Conservation (phyloP, 257 asterid species). For the Gentiana dahurica region DNA sequence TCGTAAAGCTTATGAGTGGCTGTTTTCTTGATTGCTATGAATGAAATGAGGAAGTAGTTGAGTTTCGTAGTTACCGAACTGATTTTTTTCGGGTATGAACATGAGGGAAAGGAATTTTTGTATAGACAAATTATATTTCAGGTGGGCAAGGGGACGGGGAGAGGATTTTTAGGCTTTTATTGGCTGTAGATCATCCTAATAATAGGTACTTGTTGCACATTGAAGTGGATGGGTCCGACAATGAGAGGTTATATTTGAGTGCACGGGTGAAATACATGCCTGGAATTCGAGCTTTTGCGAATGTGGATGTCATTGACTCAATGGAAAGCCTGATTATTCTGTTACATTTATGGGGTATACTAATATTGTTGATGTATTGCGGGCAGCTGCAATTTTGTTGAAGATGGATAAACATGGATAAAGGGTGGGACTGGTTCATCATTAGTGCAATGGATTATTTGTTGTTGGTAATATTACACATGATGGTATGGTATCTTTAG, state of each 20-base stretch:
- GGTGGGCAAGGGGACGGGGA: conserved; percentile 73
- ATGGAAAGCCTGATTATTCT: conserved; percentile 86
- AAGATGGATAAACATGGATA: conserved; percentile 55
- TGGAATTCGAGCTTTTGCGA: conserved; percentile 15
- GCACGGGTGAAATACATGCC: conserved; percentile 63
- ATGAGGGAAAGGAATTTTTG: no score
- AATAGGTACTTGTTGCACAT: conserved; percentile 86
- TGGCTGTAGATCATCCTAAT: conserved; percentile 93
- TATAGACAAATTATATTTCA: conserved; percentile 39
- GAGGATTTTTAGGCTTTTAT: conserved; percentile 64
- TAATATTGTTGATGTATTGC: conserved; percentile 61
- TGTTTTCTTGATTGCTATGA: no score
- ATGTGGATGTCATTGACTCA: conserved; percentile 63
- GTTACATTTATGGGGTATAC: conserved; percentile 87
- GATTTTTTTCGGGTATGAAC: no score
- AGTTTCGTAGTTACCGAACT: no score
- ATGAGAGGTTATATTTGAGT: conserved; percentile 62
- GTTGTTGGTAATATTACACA: conserved; percentile 25
- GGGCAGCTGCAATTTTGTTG: conserved; percentile 78
- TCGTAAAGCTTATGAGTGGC: no score
- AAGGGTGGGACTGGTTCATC: conserved; percentile 88
- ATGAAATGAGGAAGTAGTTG: no score
- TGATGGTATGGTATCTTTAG: conserved; percentile 57
- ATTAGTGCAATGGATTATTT: conserved; percentile 76
- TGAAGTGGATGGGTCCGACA: conserved; percentile 56